These are phyloP conservation scores for Capronia epimyces DNA, from an alignment of 2,329 filamentous ascomycete species.

Conservation along the genomic window DNA sequence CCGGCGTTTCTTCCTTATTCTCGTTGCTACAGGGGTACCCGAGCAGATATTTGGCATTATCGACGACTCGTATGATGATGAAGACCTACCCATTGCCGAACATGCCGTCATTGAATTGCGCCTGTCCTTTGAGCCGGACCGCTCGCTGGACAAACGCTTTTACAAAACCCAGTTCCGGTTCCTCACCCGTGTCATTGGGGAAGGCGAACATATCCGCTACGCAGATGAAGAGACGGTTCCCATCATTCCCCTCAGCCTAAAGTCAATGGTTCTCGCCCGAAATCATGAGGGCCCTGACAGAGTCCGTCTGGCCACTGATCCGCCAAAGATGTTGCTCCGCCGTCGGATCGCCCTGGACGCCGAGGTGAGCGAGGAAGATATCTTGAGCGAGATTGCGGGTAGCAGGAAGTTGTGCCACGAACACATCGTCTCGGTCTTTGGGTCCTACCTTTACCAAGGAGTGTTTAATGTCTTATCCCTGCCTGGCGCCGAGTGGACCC, in stretches of 20 bases:
- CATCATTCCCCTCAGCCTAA: constrained; percentile 49
- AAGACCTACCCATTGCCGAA: constrained; percentile 54
- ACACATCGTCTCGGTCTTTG: constrained; percentile 42
- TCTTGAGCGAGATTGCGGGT: constrained; percentile 38
- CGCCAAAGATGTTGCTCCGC: constrained; percentile 33
- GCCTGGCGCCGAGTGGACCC: constrained; percentile 38
- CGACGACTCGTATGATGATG: constrained; percentile 57
- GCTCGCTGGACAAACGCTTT: constrained; percentile 51
- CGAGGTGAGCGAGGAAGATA: constrained; percentile 38
- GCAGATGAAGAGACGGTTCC: constrained; percentile 56
- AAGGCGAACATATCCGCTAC: constrained; percentile 55
- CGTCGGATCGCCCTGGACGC: constrained; percentile 37
- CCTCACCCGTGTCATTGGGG: constrained; percentile 50
- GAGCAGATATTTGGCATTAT: constrained; percentile 58
- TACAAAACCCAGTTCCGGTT: constrained; percentile 57
- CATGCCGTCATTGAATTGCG: constrained; percentile 51
- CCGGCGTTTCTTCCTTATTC: constrained; percentile 54
- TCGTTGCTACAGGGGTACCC: constrained; percentile 56
- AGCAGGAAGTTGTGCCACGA: constrained; percentile 39
- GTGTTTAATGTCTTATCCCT: constrained; percentile 42
- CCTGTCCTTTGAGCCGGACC: constrained; percentile 48
- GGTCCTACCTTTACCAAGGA: constrained; percentile 41
- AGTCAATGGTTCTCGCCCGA: constrained; percentile 36
- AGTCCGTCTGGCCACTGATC: constrained; percentile 35
- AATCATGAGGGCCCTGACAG: constrained; percentile 39